Percentiles rank a stretch among this genome's conserved stretches.
These are phyloP conservation scores for Monosporozyma aerobia DNA, from an alignment of 805 yeast species.

Conservation along the genomic window DNA sequence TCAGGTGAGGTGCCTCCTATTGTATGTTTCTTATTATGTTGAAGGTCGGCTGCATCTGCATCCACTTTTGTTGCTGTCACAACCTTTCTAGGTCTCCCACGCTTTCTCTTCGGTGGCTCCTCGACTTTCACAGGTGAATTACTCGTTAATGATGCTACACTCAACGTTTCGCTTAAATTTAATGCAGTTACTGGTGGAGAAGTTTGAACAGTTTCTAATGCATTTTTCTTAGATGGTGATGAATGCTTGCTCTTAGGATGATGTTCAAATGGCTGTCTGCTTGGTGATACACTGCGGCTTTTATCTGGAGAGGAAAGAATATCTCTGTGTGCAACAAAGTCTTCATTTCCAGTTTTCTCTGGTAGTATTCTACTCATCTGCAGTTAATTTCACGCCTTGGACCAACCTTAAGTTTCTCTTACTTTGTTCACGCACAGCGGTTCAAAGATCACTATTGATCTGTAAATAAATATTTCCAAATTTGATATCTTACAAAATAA, in stretches of 20 bases:
- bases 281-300: neutral
- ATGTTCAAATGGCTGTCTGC: neutral
- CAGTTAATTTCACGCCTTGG: neutral
- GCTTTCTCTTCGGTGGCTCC: neutral
- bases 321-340: slow-evolving; percentile 18
- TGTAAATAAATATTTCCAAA: neutral
- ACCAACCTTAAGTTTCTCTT: neutral
- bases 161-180: neutral
- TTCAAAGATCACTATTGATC: neutral
- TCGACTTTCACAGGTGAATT: neutral
- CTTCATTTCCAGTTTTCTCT: slow-evolving; percentile 3
- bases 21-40: neutral
- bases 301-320: slow-evolving; percentile 18
- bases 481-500: neutral
- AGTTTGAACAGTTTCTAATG: neutral
- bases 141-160: neutral
- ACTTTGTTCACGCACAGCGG: neutral
- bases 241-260: neutral
- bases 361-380: neutral
- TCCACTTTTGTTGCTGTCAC: neutral
- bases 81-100: slow-evolving; percentile 3
- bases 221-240: neutral
- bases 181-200: slow-evolving; percentile 2
- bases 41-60: neutral
- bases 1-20: too few relatives aligned